These are phyloP conservation scores for Musa beccarii DNA, from an alignment of 176 grass and related monocot genomes.

Conservation along the genomic window DNA sequence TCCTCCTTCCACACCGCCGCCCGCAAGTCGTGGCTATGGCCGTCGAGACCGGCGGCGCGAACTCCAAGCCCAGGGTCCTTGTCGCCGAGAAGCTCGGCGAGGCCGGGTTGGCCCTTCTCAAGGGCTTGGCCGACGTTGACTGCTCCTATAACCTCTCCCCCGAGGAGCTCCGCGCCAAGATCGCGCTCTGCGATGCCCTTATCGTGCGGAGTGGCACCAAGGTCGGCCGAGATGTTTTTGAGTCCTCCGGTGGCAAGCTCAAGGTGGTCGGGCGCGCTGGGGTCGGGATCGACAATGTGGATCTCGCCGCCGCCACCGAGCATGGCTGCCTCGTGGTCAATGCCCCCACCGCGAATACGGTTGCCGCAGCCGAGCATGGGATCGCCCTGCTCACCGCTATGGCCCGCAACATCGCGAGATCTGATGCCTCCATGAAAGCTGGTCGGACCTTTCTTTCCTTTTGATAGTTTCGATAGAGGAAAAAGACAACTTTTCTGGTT, in stretches of 20 bases:
- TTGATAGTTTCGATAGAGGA: too few relatives aligned
- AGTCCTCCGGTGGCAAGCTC: constrained; percentile 9
- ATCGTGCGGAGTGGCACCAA: constrained; percentile 21
- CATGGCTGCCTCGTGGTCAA: constrained; percentile 12
- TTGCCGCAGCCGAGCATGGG: constrained; percentile 13
- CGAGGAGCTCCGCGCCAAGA: constrained; percentile 14
- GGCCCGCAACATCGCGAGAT: constrained; percentile 6
- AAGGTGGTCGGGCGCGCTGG: constrained; percentile 6
- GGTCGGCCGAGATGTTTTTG: constrained; percentile 13
- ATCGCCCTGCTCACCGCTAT: constrained; percentile 12
- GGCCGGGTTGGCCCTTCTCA: constrained; percentile 1
- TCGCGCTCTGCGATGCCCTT: constrained; percentile 13
- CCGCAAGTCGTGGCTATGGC: neutral
- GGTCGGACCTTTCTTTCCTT: neutral
- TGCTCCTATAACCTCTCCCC: constrained; percentile 18
- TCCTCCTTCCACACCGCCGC: neutral
- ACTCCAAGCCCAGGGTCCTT: constrained; percentile 1
- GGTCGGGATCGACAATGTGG: constrained; percentile 12
- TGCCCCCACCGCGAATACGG: constrained; percentile 12
- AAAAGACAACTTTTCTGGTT: too few relatives aligned
- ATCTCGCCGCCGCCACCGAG: constrained; percentile 9
- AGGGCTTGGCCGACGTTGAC: neutral
- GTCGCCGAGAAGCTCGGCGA: constrained; percentile 17
- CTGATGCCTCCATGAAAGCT: constrained; percentile 13
- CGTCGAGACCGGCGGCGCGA: neutral